Percentiles rank a stretch among this genome's conserved stretches.
Evolutionary conservation across 169 alveolate genomes (phyloP).

Genomic region (Eimeria acervulina): DNA sequence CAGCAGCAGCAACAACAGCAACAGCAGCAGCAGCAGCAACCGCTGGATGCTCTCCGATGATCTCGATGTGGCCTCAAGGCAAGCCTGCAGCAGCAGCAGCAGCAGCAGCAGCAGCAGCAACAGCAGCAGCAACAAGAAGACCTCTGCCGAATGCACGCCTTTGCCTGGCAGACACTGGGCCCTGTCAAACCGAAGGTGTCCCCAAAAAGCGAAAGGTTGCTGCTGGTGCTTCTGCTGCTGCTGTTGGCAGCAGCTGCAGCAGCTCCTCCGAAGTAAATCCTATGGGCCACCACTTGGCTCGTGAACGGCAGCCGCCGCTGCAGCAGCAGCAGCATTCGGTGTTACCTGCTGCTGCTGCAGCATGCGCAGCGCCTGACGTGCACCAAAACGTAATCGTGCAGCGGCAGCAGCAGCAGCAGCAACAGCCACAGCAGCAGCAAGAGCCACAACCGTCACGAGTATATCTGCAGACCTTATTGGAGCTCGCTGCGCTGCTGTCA

Average conservation of each 20-base stretch:
- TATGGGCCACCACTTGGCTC: not conserved
- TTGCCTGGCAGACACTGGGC: not conserved
- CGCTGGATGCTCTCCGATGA: conserved; percentile 11
- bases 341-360: not conserved
- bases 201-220: not conserved
- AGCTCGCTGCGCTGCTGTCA: conserved; percentile 34
- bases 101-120: conserved; percentile 18
- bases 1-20: conserved; percentile 19
- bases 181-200: not conserved
- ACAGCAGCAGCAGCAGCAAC: not conserved
- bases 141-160: not conserved
- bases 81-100: conserved; percentile 18
- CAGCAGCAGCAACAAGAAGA: conserved; percentile 10
- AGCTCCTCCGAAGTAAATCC: not conserved
- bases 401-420: conserved; percentile 51
- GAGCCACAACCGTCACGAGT: conserved; percentile 1
- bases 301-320: not conserved
- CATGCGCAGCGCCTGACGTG: not conserved
- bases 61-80: conserved; percentile 14
- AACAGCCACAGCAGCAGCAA: conserved; percentile 20
- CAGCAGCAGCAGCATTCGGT: conserved; percentile 26
- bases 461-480: not conserved
- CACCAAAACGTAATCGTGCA: not conserved
- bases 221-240: conserved; percentile 28
- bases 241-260: conserved; percentile 8